These are phyloP conservation scores for Pythium coloratum DNA, from an alignment of 352 stramenopile genomes.

Conservation along the genomic window DNA sequence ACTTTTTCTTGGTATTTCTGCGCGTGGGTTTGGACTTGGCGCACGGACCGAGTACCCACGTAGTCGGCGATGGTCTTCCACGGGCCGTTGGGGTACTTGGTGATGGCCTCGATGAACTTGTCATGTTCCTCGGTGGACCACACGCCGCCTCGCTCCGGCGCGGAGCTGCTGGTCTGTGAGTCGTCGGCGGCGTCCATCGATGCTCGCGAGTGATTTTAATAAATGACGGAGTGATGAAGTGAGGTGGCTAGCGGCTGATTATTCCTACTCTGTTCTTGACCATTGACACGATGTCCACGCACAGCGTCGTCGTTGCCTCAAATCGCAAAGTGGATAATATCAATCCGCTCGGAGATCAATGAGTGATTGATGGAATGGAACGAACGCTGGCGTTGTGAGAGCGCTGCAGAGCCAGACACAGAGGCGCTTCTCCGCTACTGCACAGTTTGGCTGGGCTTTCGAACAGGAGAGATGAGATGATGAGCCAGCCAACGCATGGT, in stretches of 20 bases:
- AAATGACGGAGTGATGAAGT: not conserved
- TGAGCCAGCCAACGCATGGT: not conserved
- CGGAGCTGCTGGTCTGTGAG: not conserved
- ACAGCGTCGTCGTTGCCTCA: not conserved
- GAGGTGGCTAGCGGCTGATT: not conserved
- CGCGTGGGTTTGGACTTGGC: constrained; percentile 24
- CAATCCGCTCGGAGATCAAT: not conserved
- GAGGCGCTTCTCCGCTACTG: too few relatives aligned
- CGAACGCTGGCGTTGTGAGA: not conserved
- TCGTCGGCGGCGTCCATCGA: not conserved
- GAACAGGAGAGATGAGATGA: not conserved
- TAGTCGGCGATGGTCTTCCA: constrained; percentile 19
- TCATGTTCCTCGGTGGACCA: constrained; percentile 31
- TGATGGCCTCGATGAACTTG: constrained; percentile 28
- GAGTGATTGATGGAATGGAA: not conserved
- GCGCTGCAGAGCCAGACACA: too few relatives aligned
- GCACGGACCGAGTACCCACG: constrained; percentile 21
- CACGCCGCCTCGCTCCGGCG: constrained; percentile 10
- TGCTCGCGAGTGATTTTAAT: not conserved
- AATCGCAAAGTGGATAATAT: not conserved
- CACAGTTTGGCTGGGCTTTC: not conserved
- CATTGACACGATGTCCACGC: not conserved
- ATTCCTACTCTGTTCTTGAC: not conserved
- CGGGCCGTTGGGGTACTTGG: constrained; percentile 21
- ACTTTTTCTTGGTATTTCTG: constrained; percentile 30